phyloP scores from a whole-genome alignment of 345 rosid species.

The Hibiscus tridactylites region DNA sequence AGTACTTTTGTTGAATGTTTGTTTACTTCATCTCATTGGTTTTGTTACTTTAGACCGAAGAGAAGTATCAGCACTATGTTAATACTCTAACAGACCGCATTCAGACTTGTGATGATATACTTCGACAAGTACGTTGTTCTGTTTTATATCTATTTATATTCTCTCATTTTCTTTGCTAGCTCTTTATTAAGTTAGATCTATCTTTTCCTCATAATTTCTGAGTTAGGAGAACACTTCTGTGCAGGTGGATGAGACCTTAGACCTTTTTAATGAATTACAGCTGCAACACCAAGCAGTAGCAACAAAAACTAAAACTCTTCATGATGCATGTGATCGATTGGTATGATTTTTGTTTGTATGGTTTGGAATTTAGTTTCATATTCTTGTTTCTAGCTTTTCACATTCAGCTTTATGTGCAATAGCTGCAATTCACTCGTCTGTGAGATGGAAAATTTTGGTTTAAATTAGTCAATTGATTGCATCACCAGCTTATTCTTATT shows the following conservation, averaged over 20 bases:
- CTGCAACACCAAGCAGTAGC: constrained; percentile 91
- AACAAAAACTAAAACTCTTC: constrained; percentile 96
- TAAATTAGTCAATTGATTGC: not conserved
- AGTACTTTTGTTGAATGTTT: not conserved
- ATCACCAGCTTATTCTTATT: not conserved
- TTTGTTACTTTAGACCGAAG: constrained; percentile 61
- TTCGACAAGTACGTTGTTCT: constrained; percentile 49
- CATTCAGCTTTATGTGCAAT: not conserved
- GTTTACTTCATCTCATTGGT: constrained; percentile 7
- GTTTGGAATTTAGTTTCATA: constrained; percentile 1
- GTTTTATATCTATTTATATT: not conserved
- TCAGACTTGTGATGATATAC: constrained; percentile 83
- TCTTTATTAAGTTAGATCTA: constrained; percentile 5
- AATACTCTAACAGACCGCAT: constrained; percentile 69
- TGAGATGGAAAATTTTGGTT: not conserved
- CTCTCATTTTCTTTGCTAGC: not conserved
- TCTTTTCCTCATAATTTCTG: not conserved
- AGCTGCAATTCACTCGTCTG: not conserved
- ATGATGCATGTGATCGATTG: constrained; percentile 95
- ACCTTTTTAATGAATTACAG: constrained; percentile 72
- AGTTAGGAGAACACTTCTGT: not conserved
- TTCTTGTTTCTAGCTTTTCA: not conserved
- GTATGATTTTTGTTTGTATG: constrained; percentile 26
- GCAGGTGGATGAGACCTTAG: constrained; percentile 90
- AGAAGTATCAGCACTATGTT: constrained; percentile 90